Conservation (phyloP, 352 stramenopile species). For the Pythium inflatum region DNA sequence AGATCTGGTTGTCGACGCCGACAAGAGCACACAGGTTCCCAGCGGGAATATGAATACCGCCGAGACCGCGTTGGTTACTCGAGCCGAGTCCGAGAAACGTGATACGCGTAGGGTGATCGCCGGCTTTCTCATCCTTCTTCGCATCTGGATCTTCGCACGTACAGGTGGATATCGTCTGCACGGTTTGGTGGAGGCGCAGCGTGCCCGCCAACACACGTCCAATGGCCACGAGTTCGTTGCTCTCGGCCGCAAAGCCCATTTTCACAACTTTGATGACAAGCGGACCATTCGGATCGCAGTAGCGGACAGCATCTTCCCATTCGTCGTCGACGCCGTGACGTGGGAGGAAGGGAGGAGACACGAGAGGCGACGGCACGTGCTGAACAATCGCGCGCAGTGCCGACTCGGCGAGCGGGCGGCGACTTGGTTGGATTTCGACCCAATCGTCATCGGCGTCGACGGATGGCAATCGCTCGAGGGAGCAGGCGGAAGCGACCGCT, state of each 20-base stretch:
- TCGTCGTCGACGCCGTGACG: neutral
- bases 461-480: too few relatives aligned
- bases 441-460: neutral
- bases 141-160: neutral
- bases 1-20: neutral
- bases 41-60: conserved; percentile 2
- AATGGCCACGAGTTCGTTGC: neutral
- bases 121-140: too few relatives aligned
- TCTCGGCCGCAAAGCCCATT: neutral
- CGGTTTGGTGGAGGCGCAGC: neutral
- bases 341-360: neutral
- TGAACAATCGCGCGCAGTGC: neutral
- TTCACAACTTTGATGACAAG: conserved; percentile 8
- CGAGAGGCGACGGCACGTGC: neutral
- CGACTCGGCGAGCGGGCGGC: neutral
- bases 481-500: neutral
- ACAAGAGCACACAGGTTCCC: conserved; percentile 9
- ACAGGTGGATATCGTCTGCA: neutral
- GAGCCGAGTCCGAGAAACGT: neutral
- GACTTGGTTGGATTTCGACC: neutral
- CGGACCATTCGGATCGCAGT: neutral
- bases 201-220: conserved; percentile 12
- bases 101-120: conserved; percentile 3
- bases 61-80: neutral
- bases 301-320: neutral